A percentile compares a stretch with the other conserved stretches of the same genome.
Evolutionary conservation across 2,329 filamentous ascomycete genomes (phyloP).

Genomic region (Endocalyx cinctus): DNA sequence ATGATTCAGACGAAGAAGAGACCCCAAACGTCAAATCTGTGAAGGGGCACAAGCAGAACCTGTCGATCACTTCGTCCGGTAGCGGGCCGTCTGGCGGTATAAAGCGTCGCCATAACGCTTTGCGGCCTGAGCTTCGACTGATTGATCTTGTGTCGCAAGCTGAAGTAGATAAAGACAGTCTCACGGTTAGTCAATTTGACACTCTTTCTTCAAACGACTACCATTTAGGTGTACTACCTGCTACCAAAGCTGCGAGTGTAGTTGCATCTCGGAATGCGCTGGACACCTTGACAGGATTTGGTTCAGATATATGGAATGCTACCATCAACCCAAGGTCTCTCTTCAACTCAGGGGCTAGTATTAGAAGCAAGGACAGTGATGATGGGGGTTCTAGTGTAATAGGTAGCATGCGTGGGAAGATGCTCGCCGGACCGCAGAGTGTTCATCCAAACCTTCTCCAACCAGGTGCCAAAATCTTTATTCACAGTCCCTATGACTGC

Average conservation of each 20-base stretch:
- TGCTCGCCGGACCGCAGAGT: conserved; percentile 25
- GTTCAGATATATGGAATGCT: conserved; percentile 81
- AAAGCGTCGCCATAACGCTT: conserved; percentile 69
- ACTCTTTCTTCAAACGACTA: conserved; percentile 85
- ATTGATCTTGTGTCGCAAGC: conserved; percentile 86
- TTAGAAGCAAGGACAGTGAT: conserved; percentile 57
- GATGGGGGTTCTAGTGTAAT: conserved; percentile 50
- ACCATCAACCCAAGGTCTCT: conserved; percentile 82
- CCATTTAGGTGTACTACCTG: conserved; percentile 79
- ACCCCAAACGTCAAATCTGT: conserved; percentile 23
- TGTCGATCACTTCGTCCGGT: conserved; percentile 43
- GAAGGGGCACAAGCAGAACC: conserved; percentile 34
- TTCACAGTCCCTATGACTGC: conserved; percentile 95
- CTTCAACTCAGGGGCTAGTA: conserved; percentile 81
- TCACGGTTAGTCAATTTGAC: conserved; percentile 83
- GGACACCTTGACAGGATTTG: conserved; percentile 68
- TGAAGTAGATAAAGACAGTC: conserved; percentile 79
- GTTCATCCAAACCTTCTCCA: conserved; percentile 53
- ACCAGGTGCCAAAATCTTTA: conserved; percentile 69
- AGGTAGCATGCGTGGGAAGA: conserved; percentile 28
- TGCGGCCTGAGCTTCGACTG: conserved; percentile 82
- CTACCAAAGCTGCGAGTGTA: conserved; percentile 61
- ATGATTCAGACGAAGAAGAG: conserved; percentile 41
- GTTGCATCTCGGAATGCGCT: conserved; percentile 65
- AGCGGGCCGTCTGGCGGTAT: conserved; percentile 62